Conservation (phyloP, 441 rosid species). For the Erysimum pusillum region DNA sequence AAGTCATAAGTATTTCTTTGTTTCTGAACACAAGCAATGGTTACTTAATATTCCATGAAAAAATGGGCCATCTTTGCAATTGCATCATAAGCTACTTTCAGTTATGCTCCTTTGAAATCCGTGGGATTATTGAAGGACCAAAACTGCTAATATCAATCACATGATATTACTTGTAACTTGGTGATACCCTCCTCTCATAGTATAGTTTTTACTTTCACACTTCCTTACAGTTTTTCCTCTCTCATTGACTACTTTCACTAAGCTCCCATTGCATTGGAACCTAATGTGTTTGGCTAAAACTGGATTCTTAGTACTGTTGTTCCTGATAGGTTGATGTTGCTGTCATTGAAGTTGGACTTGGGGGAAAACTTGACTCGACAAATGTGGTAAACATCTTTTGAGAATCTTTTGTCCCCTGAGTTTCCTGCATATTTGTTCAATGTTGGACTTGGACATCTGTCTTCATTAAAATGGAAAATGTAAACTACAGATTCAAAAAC, state of each 20-base stretch:
- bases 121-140: conserved; percentile 6
- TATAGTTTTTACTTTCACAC: conserved; percentile 10
- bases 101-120: conserved; percentile 7
- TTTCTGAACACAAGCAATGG: conserved; percentile 19
- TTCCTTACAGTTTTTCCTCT: background rate
- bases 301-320: conserved; percentile 23
- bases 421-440: conserved; percentile 13
- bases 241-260: background rate
- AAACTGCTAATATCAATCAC: background rate
- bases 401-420: background rate
- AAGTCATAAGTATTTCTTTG: background rate
- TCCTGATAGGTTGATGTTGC: conserved; percentile 83
- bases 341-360: conserved; percentile 91
- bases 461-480: conserved; percentile 14
- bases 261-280: conserved; percentile 8
- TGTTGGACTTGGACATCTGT: conserved; percentile 19
- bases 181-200: background rate
- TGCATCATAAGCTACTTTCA: conserved; percentile 22
- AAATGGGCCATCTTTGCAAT: conserved; percentile 14
- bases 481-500: conserved; percentile 71
- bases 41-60: conserved; percentile 1
- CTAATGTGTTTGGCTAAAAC: conserved; percentile 7
- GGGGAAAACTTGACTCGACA: conserved; percentile 79
- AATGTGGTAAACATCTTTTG: conserved; percentile 72
- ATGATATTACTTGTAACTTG: conserved; percentile 24